Conservation (phyloP, 495 filamentous ascomycete species). For the Penicillium silybi region DNA sequence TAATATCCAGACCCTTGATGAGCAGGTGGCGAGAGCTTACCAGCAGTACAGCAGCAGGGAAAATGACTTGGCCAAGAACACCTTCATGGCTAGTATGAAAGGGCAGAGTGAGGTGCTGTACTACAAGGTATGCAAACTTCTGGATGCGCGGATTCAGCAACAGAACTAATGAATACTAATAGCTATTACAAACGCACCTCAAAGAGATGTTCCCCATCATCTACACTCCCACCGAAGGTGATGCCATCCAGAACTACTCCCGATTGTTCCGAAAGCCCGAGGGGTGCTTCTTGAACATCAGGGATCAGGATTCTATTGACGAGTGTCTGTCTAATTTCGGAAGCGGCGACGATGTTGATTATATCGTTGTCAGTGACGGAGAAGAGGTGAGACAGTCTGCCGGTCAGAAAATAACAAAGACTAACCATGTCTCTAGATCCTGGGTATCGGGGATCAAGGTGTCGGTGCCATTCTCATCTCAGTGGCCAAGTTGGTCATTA, state of each 20-base stretch:
- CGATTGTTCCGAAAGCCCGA: slow-evolving; percentile 72
- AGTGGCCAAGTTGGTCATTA: slow-evolving; percentile 76
- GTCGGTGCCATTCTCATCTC: slow-evolving; percentile 83
- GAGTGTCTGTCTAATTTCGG: slow-evolving; percentile 66
- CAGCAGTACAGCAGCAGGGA: slow-evolving; percentile 63
- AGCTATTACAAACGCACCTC: slow-evolving; percentile 62
- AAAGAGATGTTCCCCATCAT: slow-evolving; percentile 88
- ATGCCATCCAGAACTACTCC: slow-evolving; percentile 87
- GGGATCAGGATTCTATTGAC: slow-evolving; percentile 52
- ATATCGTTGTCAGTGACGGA: slow-evolving; percentile 83
- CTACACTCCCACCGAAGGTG: slow-evolving; percentile 87
- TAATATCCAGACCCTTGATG: slow-evolving; percentile 72
- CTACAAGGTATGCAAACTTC: slow-evolving; percentile 14
- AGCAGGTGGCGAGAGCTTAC: slow-evolving; percentile 75
- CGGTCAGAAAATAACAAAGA: slow-evolving; percentile 12
- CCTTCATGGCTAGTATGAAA: slow-evolving; percentile 75
- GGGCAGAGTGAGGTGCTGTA: slow-evolving; percentile 63
- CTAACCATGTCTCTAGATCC: slow-evolving; percentile 50
- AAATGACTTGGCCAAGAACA: slow-evolving; percentile 71
- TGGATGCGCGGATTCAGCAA: neutral
- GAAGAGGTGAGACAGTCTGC: slow-evolving; percentile 45
- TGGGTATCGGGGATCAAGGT: slow-evolving; percentile 91
- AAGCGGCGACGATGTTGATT: slow-evolving; percentile 70
- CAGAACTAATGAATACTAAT: neutral
- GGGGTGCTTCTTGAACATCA: slow-evolving; percentile 59